These are phyloP conservation scores for Oryza glumipatula DNA, from an alignment of 176 grass and related monocot genomes.

Conservation along the genomic window DNA sequence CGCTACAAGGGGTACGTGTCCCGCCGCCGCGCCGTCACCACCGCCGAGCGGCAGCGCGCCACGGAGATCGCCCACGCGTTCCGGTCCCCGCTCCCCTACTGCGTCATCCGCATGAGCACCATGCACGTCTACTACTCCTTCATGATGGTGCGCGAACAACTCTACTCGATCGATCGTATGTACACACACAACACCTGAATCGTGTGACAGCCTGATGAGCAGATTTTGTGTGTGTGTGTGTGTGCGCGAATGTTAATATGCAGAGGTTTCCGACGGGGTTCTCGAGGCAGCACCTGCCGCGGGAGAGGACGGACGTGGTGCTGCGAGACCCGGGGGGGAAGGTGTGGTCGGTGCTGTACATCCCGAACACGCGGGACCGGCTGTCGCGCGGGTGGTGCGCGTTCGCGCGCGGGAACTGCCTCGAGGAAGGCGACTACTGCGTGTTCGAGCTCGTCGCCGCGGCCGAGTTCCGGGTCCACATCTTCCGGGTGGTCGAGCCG, in stretches of 20 bases:
- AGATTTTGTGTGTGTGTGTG: not conserved
- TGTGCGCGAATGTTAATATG: not conserved
- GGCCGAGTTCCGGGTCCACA: constrained; percentile 66
- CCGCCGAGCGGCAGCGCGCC: constrained; percentile 60
- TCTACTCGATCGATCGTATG: too few relatives aligned
- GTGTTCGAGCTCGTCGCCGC: constrained; percentile 71
- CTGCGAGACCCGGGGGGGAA: constrained; percentile 55
- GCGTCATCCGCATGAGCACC: constrained; percentile 69
- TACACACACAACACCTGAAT: too few relatives aligned
- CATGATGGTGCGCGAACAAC: constrained; percentile 42
- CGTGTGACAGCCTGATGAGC: too few relatives aligned
- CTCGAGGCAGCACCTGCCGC: constrained; percentile 71
- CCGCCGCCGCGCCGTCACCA: constrained; percentile 48
- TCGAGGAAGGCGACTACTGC: constrained; percentile 87
- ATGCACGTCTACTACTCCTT: constrained; percentile 69
- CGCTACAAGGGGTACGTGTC: constrained; percentile 57
- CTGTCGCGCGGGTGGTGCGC: constrained; percentile 74
- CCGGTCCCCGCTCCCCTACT: constrained; percentile 71
- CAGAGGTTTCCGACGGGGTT: constrained; percentile 79
- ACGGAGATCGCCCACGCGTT: constrained; percentile 67
- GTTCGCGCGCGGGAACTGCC: constrained; percentile 71
- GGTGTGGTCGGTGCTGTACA: constrained; percentile 63
- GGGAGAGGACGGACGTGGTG: constrained; percentile 53
- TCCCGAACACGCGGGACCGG: constrained; percentile 60
- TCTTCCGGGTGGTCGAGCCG: constrained; percentile 60